Conservation (phyloP, 225 moss, liverwort and hornwort species). For the Marchantia paleacea region DNA sequence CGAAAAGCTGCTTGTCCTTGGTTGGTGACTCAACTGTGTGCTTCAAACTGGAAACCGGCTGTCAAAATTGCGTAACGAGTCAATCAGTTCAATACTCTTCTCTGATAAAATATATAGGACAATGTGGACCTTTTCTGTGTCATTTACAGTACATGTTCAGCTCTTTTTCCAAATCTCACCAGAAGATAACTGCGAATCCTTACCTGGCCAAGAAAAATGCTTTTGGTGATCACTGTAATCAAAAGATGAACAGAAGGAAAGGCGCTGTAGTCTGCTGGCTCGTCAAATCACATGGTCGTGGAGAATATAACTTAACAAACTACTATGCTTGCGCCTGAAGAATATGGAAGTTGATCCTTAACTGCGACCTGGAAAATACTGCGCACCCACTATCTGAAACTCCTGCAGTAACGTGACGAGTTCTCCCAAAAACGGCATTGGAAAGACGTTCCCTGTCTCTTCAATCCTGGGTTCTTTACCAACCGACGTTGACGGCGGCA, state of each 20-base stretch:
- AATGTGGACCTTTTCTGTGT: not conserved
- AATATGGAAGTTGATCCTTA: not conserved
- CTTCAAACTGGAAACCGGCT: not conserved
- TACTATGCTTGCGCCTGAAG: not conserved
- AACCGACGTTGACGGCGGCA: not conserved
- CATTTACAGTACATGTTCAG: not conserved
- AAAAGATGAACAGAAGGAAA: not conserved
- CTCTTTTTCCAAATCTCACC: not conserved
- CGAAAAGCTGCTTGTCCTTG: not conserved
- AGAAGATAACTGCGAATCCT: not conserved
- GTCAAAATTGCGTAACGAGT: not conserved
- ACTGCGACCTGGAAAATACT: not conserved
- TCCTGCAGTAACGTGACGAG: not conserved
- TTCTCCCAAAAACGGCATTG: not conserved
- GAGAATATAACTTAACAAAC: not conserved
- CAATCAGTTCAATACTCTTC: slow-evolving; percentile 8
- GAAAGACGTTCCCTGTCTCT: not conserved
- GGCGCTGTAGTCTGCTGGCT: not conserved
- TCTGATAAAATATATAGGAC: not conserved
- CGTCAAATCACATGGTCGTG: slow-evolving; percentile 6
- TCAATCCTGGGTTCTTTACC: not conserved
- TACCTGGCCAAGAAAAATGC: not conserved
- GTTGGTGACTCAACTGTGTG: not conserved
- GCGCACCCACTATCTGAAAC: not conserved
- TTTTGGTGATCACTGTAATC: too few species aligned